These are phyloP conservation scores for Backusella australiensis DNA, from an alignment of 192 early-diverging fungal genomes.

Conservation along the genomic window DNA sequence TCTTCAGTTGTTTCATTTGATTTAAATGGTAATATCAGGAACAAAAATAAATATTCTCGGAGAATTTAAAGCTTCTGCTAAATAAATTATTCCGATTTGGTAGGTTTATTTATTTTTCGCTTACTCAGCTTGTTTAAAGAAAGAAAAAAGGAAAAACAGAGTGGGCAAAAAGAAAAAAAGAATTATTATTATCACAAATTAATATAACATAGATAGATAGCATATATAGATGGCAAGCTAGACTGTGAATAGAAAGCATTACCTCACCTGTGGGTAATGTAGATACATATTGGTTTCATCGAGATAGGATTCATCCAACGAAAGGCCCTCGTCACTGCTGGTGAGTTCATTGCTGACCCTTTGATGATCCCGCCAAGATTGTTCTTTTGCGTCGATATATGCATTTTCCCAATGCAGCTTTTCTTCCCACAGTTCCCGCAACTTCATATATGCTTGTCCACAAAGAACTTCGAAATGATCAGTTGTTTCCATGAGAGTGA, in stretches of 20 bases:
- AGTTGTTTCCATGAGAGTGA: conserved; percentile 43
- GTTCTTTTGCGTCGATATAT: conserved; percentile 24
- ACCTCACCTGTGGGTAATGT: not conserved
- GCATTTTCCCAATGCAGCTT: conserved; percentile 30
- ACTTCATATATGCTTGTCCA: conserved; percentile 47
- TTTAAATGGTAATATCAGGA: conserved; percentile 7
- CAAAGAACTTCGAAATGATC: conserved; percentile 49
- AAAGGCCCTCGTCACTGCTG: not conserved
- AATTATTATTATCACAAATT: not conserved
- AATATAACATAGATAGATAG: not conserved
- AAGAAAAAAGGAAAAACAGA: not conserved
- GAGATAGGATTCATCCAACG: not conserved
- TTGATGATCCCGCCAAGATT: not conserved
- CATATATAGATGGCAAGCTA: not conserved
- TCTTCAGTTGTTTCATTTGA: not conserved
- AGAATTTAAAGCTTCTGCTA: not conserved
- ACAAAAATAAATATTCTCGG: not conserved
- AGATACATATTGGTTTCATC: not conserved
- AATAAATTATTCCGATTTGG: not conserved
- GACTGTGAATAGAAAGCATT: not conserved
- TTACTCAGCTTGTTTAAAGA: not conserved
- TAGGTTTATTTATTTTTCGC: not conserved
- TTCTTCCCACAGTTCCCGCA: conserved; percentile 48
- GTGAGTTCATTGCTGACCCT: not conserved
- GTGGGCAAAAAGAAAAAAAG: not conserved